These are phyloP conservation scores for Chamaenerion angustifolium DNA, from an alignment of 345 rosid genomes.

Conservation along the genomic window DNA sequence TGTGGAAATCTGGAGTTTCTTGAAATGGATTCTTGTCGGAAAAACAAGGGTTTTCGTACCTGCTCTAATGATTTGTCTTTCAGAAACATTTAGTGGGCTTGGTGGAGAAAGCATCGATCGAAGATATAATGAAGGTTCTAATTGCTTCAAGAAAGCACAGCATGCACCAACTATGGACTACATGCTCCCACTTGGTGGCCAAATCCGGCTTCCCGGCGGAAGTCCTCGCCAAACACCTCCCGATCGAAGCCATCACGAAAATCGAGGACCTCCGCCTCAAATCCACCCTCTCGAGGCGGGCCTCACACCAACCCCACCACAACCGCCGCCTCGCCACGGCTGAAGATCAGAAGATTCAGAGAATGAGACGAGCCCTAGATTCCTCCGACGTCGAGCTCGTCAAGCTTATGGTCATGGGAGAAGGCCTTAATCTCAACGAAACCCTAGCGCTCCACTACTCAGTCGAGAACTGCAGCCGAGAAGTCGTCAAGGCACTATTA, in stretches of 20 bases:
- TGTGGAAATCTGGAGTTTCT: too few species aligned
- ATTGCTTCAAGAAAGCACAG: slow-evolving; percentile 93
- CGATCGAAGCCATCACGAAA: slow-evolving; percentile 30
- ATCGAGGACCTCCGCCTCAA: slow-evolving; percentile 35
- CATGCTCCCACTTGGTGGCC: slow-evolving; percentile 89
- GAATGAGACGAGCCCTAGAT: slow-evolving; percentile 85
- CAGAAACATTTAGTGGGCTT: slow-evolving; percentile 85
- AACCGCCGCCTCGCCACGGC: slow-evolving; percentile 38
- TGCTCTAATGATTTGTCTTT: slow-evolving; percentile 7
- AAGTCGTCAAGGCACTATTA: slow-evolving; percentile 41
- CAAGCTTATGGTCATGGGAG: slow-evolving; percentile 46
- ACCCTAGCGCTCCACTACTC: slow-evolving; percentile 35
- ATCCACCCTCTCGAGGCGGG: slow-evolving; percentile 19
- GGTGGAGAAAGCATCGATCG: slow-evolving; percentile 94
- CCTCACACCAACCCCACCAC: slow-evolving; percentile 12
- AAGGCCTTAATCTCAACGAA: slow-evolving; percentile 34
- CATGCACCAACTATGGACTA: slow-evolving; percentile 90
- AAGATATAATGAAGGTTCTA: slow-evolving; percentile 91
- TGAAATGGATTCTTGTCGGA: too few species aligned
- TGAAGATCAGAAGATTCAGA: slow-evolving; percentile 76
- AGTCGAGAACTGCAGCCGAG: slow-evolving; percentile 32
- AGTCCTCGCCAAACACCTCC: slow-evolving; percentile 31
- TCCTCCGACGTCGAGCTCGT: slow-evolving; percentile 79
- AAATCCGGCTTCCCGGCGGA: slow-evolving; percentile 50
- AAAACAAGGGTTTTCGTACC: neutral